Conservation (phyloP, 495 filamentous ascomycete species). For the Mytilinidion resinicola region DNA sequence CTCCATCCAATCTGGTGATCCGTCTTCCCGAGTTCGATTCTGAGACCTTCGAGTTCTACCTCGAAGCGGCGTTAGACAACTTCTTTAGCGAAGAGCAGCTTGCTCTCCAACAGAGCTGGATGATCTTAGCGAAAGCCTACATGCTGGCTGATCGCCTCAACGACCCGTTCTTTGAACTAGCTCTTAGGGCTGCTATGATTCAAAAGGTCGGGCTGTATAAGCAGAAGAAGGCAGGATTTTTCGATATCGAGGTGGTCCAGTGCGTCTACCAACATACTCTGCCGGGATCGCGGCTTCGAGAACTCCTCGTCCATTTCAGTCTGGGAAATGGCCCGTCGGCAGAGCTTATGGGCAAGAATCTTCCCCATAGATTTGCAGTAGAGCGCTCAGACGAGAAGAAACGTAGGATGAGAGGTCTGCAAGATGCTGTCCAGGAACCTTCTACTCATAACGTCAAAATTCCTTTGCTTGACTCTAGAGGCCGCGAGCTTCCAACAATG, state of each 20-base stretch:
- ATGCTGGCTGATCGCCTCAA: neutral
- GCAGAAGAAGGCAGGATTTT: neutral
- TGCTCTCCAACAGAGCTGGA: neutral
- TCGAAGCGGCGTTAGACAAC: neutral
- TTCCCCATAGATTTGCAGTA: no score
- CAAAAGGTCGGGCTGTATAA: neutral
- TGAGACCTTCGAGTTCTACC: neutral
- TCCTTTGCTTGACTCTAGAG: neutral
- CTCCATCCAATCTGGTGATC: neutral
- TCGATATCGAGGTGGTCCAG: neutral
- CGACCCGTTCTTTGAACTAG: neutral
- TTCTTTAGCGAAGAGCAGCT: neutral
- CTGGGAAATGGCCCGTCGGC: neutral
- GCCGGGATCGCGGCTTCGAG: neutral
- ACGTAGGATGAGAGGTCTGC: neutral
- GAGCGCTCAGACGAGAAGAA: neutral
- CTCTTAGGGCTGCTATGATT: neutral
- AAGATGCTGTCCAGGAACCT: neutral
- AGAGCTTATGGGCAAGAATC: neutral
- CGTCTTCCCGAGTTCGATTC: neutral
- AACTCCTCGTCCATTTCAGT: neutral
- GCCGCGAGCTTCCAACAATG: neutral
- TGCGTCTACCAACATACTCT: neutral
- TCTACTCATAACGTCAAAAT: neutral
- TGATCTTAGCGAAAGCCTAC: neutral